These are phyloP conservation scores for Trichoderma virens DNA, from an alignment of 495 filamentous ascomycete species.

Conservation along the genomic window DNA sequence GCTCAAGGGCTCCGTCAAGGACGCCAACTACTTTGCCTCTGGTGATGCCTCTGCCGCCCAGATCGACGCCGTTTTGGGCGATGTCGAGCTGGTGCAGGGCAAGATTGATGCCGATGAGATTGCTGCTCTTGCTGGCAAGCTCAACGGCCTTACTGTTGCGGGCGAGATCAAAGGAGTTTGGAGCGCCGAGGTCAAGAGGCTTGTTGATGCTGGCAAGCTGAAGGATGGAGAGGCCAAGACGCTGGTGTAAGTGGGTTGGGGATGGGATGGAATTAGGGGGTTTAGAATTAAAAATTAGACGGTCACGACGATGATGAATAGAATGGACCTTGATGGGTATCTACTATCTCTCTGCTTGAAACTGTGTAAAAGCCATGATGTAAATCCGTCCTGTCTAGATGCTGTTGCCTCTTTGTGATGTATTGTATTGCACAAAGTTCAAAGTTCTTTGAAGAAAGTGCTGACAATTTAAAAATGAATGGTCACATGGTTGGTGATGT, in stretches of 20 bases:
- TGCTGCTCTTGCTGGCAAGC: conserved; percentile 65
- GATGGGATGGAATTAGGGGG: no score
- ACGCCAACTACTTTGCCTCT: conserved; percentile 85
- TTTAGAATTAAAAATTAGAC: background rate
- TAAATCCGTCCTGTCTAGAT: no score
- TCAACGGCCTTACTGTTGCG: conserved; percentile 63
- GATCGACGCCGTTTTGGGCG: conserved; percentile 74
- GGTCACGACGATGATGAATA: background rate
- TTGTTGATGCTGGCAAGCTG: conserved; percentile 71
- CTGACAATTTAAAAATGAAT: no score
- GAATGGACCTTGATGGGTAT: background rate
- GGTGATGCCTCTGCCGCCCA: conserved; percentile 59
- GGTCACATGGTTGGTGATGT: no score
- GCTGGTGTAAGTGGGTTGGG: conserved; percentile 18
- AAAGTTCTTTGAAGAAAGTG: no score
- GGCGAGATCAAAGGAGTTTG: conserved; percentile 61
- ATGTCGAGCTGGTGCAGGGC: conserved; percentile 79
- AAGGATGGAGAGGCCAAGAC: conserved; percentile 64
- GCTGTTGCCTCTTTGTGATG: no score
- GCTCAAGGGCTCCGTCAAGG: conserved; percentile 83
- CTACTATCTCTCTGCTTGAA: no score
- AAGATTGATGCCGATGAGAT: conserved; percentile 89
- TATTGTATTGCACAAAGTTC: no score
- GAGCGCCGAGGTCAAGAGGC: conserved; percentile 60
- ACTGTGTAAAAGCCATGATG: no score